Percentiles rank a stretch among this genome's conserved stretches.
Conservation (phyloP, 495 filamentous ascomycete species). For the Neurospora cerealis region DNA sequence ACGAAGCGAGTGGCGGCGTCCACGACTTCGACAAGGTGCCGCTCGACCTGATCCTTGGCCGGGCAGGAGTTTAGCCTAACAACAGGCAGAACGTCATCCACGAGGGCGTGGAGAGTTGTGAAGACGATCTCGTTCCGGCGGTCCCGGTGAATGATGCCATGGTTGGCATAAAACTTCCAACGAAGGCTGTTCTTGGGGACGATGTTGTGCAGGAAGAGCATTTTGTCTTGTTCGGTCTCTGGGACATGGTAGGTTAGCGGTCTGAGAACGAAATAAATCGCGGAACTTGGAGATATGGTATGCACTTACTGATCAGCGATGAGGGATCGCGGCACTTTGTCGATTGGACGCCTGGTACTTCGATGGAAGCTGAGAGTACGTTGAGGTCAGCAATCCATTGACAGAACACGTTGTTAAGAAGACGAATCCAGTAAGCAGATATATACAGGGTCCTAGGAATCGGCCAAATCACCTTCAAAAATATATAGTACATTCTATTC, state of each 20-base stretch:
- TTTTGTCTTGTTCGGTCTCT: not conserved
- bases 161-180: not conserved
- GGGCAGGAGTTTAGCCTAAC: not conserved
- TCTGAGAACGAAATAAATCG: not conserved
- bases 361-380: not conserved
- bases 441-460: no score
- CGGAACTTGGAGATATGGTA: not conserved
- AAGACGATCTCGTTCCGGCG: not conserved
- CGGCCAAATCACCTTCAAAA: no score
- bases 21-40: not conserved
- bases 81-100: not conserved
- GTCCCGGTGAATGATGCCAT: not conserved
- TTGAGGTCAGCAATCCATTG: no score
- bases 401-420: no score
- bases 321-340: not conserved
- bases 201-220: not conserved
- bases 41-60: not conserved
- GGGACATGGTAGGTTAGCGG: not conserved
- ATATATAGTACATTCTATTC: no score
- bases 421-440: no score
- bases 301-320: not conserved
- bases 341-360: not conserved
- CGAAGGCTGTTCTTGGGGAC: not conserved
- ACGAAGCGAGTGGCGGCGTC: not conserved
- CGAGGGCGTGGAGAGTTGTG: not conserved